Evolutionary conservation across 2,329 filamentous ascomycete genomes (phyloP).

Genomic region (Pestalotiopsis sp.): DNA sequence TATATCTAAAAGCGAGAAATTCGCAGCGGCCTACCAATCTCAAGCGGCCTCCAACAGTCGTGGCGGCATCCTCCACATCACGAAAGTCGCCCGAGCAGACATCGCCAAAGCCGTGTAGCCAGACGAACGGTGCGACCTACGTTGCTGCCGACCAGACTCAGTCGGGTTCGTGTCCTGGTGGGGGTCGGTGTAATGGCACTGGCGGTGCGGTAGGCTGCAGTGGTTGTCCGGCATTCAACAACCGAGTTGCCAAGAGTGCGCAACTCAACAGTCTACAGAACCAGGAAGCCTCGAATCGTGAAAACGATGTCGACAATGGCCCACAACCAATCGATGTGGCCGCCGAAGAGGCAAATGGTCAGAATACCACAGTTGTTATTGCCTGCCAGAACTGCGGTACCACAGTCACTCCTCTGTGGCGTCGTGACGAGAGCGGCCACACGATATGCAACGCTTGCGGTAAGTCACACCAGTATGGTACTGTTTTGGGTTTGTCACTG

Average conservation of each 20-base stretch:
- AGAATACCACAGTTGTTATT: constrained; percentile 69
- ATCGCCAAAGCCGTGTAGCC: constrained; percentile 39
- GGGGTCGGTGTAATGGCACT: constrained; percentile 93
- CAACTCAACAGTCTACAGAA: constrained; percentile 71
- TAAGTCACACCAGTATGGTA: constrained; percentile 48
- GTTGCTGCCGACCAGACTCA: constrained; percentile 75
- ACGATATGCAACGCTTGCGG: constrained; percentile 99
- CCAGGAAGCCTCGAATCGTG: constrained; percentile 30
- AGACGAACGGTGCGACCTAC: constrained; percentile 63
- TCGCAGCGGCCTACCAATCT: constrained; percentile 87
- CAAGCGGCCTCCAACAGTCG: constrained; percentile 69
- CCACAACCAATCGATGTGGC: constrained; percentile 51
- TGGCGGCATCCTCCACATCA: constrained; percentile 41
- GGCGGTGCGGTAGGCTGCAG: constrained; percentile 93
- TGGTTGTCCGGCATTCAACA: constrained; percentile 97
- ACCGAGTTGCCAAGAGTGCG: constrained; percentile 86
- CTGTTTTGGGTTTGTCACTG: background rate
- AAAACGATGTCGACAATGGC: constrained; percentile 33
- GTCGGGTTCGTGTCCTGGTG: constrained; percentile 90
- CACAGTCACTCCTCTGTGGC: constrained; percentile 94
- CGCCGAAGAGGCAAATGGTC: constrained; percentile 41
- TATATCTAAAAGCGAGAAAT: constrained; percentile 93
- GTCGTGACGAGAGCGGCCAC: constrained; percentile 89
- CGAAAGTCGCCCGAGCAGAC: constrained; percentile 44
- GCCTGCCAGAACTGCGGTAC: constrained; percentile 97